These are phyloP conservation scores for Thelonectria olida DNA, from an alignment of 2,329 filamentous ascomycete genomes.

Conservation along the genomic window DNA sequence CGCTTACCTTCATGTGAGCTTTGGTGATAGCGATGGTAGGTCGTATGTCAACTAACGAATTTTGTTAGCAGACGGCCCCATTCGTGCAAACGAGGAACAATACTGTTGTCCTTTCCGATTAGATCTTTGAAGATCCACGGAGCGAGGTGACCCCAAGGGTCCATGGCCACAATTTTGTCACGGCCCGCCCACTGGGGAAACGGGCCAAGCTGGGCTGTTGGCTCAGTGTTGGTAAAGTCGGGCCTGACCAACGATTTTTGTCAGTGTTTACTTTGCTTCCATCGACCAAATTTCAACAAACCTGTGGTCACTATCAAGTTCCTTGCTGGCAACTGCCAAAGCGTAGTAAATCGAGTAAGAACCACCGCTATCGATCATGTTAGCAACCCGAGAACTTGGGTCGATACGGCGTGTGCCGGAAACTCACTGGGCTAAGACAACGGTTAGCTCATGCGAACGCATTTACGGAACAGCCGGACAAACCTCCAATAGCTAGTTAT, in stretches of 20 bases:
- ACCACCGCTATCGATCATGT: conserved; percentile 65
- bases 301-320: conserved; percentile 84
- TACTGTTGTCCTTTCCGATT: conserved; percentile 78
- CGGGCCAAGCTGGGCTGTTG: conserved; percentile 87
- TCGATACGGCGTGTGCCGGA: neutral
- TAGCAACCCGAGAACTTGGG: conserved; percentile 8
- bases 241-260: conserved; percentile 48
- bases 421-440: conserved; percentile 46
- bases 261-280: conserved; percentile 5
- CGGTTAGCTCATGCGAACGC: conserved; percentile 32
- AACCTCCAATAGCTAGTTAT: conserved; percentile 65
- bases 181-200: conserved; percentile 89
- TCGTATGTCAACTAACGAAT: conserved; percentile 74
- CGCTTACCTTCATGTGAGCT: conserved; percentile 82
- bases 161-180: conserved; percentile 98
- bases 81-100: conserved; percentile 3
- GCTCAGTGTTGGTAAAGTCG: conserved; percentile 82
- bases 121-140: conserved; percentile 85
- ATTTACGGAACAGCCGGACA: conserved; percentile 34
- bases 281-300: conserved; percentile 39
- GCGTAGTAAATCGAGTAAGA: conserved; percentile 98
- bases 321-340: conserved; percentile 88
- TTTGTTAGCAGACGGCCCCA: conserved; percentile 13
- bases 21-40: conserved; percentile 93
- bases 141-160: conserved; percentile 88